Conservation (phyloP, 129 eudicot species). For the Rutidosis leptorrhynchoides region DNA sequence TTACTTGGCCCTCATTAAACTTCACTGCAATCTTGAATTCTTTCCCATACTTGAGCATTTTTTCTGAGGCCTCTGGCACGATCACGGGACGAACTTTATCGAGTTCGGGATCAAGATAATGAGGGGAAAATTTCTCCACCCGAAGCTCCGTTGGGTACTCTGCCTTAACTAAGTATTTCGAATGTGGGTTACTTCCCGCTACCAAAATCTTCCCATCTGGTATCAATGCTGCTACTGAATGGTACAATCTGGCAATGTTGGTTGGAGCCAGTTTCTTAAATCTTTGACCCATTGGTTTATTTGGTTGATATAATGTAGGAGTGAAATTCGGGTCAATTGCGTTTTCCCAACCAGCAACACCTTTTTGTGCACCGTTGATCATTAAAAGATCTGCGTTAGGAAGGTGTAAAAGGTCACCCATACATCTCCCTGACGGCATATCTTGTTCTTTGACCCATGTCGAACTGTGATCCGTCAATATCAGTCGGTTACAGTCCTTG, state of each 20-base stretch:
- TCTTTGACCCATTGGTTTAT: constrained; percentile 45
- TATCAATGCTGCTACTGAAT: constrained; percentile 56
- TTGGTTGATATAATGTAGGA: constrained; percentile 55
- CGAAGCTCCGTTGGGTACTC: constrained; percentile 64
- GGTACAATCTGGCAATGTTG: constrained; percentile 74
- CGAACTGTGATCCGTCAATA: constrained; percentile 12
- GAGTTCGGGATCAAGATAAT: constrained; percentile 52
- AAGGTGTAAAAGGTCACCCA: constrained; percentile 70
- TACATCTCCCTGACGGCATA: constrained; percentile 66
- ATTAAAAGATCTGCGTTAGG: constrained; percentile 69
- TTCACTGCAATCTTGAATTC: constrained; percentile 20
- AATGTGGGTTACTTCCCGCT: constrained; percentile 74
- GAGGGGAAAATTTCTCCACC: constrained; percentile 79
- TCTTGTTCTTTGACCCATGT: constrained; percentile 66
- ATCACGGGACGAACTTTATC: constrained; percentile 31
- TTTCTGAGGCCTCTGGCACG: constrained; percentile 19
- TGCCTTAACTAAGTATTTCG: constrained; percentile 25
- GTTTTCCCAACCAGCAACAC: constrained; percentile 71
- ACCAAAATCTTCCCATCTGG: constrained; percentile 59
- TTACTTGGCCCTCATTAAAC: neutral
- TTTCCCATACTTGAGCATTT: constrained; percentile 42
- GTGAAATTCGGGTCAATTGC: constrained; percentile 56
- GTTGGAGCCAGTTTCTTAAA: constrained; percentile 49
- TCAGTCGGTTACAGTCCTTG: constrained; percentile 57
- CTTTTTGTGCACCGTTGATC: constrained; percentile 68